Evolutionary conservation across 495 filamentous ascomycete species (phyloP), one percentile per base, ranked within the genome.

Genomic region (Clavariopsis aquatica): DNA sequence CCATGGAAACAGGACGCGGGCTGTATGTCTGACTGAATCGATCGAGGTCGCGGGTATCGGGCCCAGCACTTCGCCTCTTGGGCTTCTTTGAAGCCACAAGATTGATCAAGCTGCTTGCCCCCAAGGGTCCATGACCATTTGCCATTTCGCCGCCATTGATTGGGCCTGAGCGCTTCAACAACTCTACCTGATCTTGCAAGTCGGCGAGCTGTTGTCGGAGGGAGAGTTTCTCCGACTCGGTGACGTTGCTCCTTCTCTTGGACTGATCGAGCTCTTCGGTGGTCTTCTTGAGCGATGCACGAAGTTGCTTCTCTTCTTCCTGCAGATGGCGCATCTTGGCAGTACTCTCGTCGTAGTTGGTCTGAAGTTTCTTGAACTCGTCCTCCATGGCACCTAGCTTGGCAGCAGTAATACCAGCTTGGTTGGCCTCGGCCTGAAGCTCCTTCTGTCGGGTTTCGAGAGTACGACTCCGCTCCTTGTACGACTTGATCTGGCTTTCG

Each of bases 51-150:
- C 88, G 85, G 65, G 83, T 86, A 73, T 96, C 93, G n/a, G 89
- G 87, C 31, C 94, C 94, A 53, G 91, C 94, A 76, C 94, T 98
- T 51, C 95, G 84, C 72, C 94, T 79, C 81, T 98, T 96, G 34
- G 93, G 92, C 80, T 96, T 97, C 84, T 98, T 99, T 22, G 91
- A 90, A 13, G 93, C 91, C 17, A 99, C 94, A 49, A 99, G 80
- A 73, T 98, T 98, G 80, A 99, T 97, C 57, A 99, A 83, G 55
- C 92, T 58, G 49, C 64, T 64, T 34, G 57, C 91, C 60, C 81
- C 88, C 1, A 84, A 78, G 60, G 87, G 83, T 23, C 82, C 73
- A 58, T 82, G 80, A 12, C 76, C 91, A 72, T 96, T 96, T 41
- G 79, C 76, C 57, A 89, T 69, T 57, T 96, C 91, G 49, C 89